Conservation (phyloP, 768 basidiomycete genomes). For the Gymnopilus junonius region DNA sequence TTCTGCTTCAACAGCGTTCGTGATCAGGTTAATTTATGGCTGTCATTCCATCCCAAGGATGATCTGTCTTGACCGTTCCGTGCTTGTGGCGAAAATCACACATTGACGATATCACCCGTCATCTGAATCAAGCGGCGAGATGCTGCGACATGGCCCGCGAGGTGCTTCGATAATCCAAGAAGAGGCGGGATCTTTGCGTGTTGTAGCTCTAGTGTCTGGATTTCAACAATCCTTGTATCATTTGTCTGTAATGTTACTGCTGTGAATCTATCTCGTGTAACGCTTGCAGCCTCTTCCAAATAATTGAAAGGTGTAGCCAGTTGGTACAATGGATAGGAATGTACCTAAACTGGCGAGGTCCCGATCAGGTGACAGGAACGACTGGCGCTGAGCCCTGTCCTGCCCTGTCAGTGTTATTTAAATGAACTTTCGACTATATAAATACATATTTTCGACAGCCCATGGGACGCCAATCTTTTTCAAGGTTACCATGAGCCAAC, state of each 20-base stretch:
- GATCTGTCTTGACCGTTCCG: conserved; percentile 55
- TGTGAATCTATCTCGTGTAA: neutral
- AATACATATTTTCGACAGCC: too few species aligned
- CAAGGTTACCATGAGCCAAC: too few species aligned
- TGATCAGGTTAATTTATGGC: conserved; percentile 64
- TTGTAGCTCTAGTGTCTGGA: conserved; percentile 57
- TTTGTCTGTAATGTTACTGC: conserved; percentile 13
- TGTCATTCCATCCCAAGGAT: conserved; percentile 20
- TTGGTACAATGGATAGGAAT: too few species aligned
- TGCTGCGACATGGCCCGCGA: conserved; percentile 40
- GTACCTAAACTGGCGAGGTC: too few species aligned
- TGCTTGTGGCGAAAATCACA: conserved; percentile 46
- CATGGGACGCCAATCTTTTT: too few species aligned
- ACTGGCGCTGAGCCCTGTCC: too few species aligned
- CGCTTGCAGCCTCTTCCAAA: too few species aligned
- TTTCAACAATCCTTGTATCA: conserved; percentile 78
- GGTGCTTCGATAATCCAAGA: conserved; percentile 34
- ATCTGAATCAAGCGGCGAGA: conserved; percentile 32
- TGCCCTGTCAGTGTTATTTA: too few species aligned
- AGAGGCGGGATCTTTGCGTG: conserved; percentile 43
- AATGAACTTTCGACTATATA: too few species aligned
- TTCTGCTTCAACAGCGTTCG: conserved; percentile 94
- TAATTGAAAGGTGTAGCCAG: too few species aligned
- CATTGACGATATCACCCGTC: conserved; percentile 21
- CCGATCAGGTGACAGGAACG: too few species aligned